Evolutionary conservation across 805 yeast species (phyloP), one percentile per base, ranked within the genome.

Genomic region (Kuraishia molischiana): DNA sequence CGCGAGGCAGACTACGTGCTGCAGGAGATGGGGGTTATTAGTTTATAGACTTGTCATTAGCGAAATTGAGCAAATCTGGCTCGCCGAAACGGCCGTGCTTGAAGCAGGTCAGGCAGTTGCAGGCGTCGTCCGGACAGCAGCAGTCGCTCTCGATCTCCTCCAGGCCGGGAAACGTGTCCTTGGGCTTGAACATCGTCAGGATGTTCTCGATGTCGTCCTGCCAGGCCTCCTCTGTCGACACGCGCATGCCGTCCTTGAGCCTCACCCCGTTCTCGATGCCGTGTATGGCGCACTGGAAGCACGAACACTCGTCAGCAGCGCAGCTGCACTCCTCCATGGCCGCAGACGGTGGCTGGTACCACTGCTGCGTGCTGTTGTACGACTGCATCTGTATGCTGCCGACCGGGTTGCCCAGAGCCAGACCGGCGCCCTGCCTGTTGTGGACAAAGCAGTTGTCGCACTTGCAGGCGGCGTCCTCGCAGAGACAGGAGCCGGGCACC

Each of bases 401-500:
- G 26, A 22, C 11, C 8, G 26, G 26, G 8, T 8, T 11, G 11
- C 26, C 26, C 10, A 22, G 26, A 11, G 26, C 26, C 26, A 22
- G 8, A 22, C 26, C 11, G 11, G 8, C 11, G 11, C 10, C 10
- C 10, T 11, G 8, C 26, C 17, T 36, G 29, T 22, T 43, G 39
- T 60, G 65, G 4, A 49, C 61, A 13, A 47, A 38, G 40, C 65
- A 60, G 4, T 41, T 51, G 13, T 47, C 50, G 43, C 65, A 60
- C 4, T 42, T 34, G 45, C 65, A 60, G 11, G 43, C 37, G 15
- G 44, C 54, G 3, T 58, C 54, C 5, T 50, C 56, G 43, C 64
- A 60, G 6, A 47, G 35, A 42, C 64, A 60, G 1, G 61, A 47
- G 1, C 63, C 64, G 0, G 62, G 59, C 19, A 58, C 55, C 4